phyloP scores from a whole-genome alignment of 345 rosid species.

The Streptanthus diversifolius region DNA sequence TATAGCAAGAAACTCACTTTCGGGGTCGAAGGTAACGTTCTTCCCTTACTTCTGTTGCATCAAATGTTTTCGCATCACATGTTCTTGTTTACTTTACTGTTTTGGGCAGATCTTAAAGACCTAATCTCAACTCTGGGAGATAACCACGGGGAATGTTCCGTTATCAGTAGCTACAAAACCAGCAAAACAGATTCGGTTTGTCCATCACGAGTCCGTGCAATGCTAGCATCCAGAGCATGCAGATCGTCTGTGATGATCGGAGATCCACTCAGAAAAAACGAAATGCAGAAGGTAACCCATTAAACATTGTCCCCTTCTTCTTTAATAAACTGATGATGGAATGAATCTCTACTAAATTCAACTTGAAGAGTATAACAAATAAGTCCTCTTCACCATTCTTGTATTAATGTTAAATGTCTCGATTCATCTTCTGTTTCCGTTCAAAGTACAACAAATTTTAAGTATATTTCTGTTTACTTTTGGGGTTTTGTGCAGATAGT shows the following conservation, averaged over 20 bases:
- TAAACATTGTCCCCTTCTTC: neutral
- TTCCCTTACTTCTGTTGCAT: neutral
- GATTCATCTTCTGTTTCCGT: neutral
- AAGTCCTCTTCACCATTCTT: neutral
- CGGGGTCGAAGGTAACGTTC: constrained; percentile 74
- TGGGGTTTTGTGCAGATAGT: constrained; percentile 52
- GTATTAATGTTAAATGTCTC: neutral
- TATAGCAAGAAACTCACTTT: constrained; percentile 93
- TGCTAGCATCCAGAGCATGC: constrained; percentile 94
- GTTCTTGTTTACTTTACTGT: neutral
- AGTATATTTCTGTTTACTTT: neutral
- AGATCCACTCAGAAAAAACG: constrained; percentile 75
- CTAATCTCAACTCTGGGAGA: constrained; percentile 81
- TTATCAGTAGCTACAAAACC: constrained; percentile 67
- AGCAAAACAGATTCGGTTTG: constrained; percentile 74
- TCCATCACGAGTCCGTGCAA: constrained; percentile 86
- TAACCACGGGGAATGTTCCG: constrained; percentile 73
- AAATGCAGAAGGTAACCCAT: constrained; percentile 80
- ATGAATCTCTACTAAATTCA: neutral
- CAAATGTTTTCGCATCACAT: neutral
- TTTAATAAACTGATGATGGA: neutral
- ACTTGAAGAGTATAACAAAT: neutral
- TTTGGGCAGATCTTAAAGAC: constrained; percentile 78
- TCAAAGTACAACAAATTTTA: neutral
- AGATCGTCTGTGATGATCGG: constrained; percentile 87